Percentiles rank a stretch among this genome's conserved stretches.
These are phyloP conservation scores for Dactylonectria estremocensis DNA, from an alignment of 2,329 filamentous ascomycete genomes.

Conservation along the genomic window DNA sequence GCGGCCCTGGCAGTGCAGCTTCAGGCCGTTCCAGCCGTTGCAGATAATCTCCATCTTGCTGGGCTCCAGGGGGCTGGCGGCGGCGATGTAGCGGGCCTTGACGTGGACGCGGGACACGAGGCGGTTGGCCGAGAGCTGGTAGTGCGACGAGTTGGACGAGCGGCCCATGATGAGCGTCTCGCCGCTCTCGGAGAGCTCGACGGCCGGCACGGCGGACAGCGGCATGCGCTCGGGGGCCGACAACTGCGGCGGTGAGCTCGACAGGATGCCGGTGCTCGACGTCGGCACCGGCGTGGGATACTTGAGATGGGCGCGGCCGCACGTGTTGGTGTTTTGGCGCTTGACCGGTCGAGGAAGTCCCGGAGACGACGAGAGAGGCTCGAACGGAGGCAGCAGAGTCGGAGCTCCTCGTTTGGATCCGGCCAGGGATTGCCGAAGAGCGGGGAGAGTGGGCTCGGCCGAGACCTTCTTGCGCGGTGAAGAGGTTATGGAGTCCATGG, in stretches of 20 bases:
- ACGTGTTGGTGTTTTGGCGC: conserved; percentile 68
- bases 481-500: conserved; percentile 56
- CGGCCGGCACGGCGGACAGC: conserved; percentile 84
- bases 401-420: conserved; percentile 75
- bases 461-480: conserved; percentile 53
- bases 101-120: conserved; percentile 95
- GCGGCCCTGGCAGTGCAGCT: conserved; percentile 90
- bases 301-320: conserved; percentile 68
- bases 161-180: conserved; percentile 89
- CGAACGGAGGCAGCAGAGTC: conserved; percentile 83
- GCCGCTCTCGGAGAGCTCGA: conserved; percentile 86
- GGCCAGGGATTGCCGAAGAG: conserved; percentile 49
- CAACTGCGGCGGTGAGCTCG: conserved; percentile 82
- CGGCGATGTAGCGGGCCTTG: conserved; percentile 85
- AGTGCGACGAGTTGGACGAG: conserved; percentile 95
- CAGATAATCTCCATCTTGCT: conserved; percentile 91
- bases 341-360: conserved; percentile 78
- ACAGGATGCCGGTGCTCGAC: conserved; percentile 91
- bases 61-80: conserved; percentile 76
- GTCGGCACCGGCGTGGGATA: conserved; percentile 97
- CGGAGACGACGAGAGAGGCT: conserved; percentile 84
- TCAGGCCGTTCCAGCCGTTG: conserved; percentile 95
- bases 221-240: conserved; percentile 84
- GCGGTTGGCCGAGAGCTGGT: conserved; percentile 92
- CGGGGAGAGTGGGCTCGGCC: conserved; percentile 55